Conservation (phyloP, 768 basidiomycete species). For the Leccinum barrowsii region DNA sequence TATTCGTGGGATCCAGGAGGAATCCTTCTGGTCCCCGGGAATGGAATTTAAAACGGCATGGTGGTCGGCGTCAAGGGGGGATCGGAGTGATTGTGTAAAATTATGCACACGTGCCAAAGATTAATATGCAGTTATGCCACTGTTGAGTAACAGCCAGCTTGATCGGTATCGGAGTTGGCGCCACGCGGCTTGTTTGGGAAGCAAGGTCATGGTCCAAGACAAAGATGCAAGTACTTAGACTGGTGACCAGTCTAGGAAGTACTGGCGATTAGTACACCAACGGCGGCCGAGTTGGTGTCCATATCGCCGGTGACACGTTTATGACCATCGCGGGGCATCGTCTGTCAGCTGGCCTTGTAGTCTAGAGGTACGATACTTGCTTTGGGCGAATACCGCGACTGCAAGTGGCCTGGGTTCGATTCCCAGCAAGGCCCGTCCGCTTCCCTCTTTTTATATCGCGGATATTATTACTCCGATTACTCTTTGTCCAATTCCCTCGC, state of each 20-base stretch:
- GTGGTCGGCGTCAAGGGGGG: too few species aligned
- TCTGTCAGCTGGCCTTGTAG: slow-evolving; percentile 24
- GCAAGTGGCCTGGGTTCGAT: slow-evolving; percentile 25
- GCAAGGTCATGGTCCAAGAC: background rate
- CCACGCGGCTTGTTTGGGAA: too few species aligned
- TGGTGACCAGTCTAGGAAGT: too few species aligned
- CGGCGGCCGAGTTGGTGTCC: too few species aligned
- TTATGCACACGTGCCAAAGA: background rate
- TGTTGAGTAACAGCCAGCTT: too few species aligned
- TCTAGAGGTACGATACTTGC: slow-evolving; percentile 37
- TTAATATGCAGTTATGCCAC: too few species aligned
- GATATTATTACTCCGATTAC: background rate
- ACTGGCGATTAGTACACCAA: background rate
- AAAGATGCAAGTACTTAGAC: background rate
- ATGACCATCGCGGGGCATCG: background rate
- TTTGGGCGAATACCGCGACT: slow-evolving; percentile 21
- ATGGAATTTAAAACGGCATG: too few species aligned
- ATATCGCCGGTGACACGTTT: background rate
- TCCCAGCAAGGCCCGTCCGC: slow-evolving; percentile 7
- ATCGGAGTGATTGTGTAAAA: too few species aligned
- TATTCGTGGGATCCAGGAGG: too few species aligned
- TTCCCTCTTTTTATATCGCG: background rate
- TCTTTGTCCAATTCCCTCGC: too few species aligned
- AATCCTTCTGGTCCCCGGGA: too few species aligned
- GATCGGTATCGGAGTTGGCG: background rate